Evolutionary conservation across 129 eudicot genomes (phyloP).

Genomic region (Ambrosia trifida): DNA sequence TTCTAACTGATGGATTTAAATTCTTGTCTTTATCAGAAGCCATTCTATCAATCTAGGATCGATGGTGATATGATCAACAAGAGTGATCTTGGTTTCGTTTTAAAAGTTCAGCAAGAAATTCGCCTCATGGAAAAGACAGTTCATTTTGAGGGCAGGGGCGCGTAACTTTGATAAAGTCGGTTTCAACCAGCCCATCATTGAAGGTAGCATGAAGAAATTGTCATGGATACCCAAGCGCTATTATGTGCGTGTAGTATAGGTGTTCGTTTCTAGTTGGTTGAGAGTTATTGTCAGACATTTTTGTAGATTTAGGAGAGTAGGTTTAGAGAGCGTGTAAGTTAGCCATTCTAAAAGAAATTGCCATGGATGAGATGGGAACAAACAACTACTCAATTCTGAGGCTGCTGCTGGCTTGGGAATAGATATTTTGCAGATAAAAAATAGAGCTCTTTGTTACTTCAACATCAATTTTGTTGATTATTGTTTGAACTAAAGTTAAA

Average conservation of each 20-base stretch:
- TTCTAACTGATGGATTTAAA: background rate
- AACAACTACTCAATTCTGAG: background rate
- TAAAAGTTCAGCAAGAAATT: too few relatives aligned
- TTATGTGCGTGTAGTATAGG: too few relatives aligned
- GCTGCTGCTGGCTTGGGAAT: background rate
- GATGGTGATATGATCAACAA: conserved; percentile 67
- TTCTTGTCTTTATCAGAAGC: conserved; percentile 57
- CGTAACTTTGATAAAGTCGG: background rate
- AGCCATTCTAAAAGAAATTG: too few relatives aligned
- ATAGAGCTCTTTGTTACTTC: too few relatives aligned
- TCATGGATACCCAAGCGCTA: too few relatives aligned
- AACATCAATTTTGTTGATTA: background rate
- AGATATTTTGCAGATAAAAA: too few relatives aligned
- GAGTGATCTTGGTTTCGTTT: conserved; percentile 55
- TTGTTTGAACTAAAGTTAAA: background rate
- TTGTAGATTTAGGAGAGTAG: too few relatives aligned
- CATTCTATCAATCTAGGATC: conserved; percentile 72
- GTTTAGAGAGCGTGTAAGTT: too few relatives aligned
- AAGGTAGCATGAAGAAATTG: background rate
- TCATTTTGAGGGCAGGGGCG: too few relatives aligned
- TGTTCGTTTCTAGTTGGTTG: too few relatives aligned
- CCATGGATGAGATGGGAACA: background rate
- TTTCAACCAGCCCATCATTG: background rate
- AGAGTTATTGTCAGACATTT: too few relatives aligned
- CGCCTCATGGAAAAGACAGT: too few relatives aligned